Evolutionary conservation across 164 flowering plant species (phyloP), one percentile per base, ranked within the genome.

Genomic region (Malania oleifera): DNA sequence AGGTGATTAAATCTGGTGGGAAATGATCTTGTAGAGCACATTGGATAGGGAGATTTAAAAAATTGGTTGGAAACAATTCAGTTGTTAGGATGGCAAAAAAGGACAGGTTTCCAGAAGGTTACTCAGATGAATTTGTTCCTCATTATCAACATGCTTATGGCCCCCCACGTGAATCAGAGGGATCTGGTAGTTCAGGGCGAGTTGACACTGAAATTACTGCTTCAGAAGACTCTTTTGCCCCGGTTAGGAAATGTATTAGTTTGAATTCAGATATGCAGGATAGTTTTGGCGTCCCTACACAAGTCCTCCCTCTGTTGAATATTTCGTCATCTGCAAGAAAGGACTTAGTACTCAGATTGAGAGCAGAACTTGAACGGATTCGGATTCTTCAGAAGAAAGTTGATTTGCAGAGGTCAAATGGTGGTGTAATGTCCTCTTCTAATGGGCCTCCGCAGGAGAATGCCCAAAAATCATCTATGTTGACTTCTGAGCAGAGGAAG

Each of bases 111-210:
- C 52, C 67, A 17, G 75, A 58, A 23, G 75, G 72, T 22, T 70
- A 61, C 55, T 62, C 67, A 37, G 25, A 62, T 2, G 57, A 60
- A 41, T 57, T 46, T 53, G 59, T 37, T 34, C 57, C 62, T 23
- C 46, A 34, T 46, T 45, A 34, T 28, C 15, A 6, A 4, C 4
- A 25, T 25, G 6, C 28, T 17, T 28, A 50, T 25, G n/a, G 7
- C n/a, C 11, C 3, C n/a, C 34, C 19, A 20, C 75, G 73, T 60
- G 80, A 73, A 61, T 75, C 77, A 0, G 88, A 80, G 61, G 83
- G 80, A 0, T 80, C 80, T 54, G 85, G 75, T 48, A 73, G 83
- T 70, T 80, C 83, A 1, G 88, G 82, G 10, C 60, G 70, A 43
- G 54, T 73, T 24, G 82, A 80, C 41, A 48, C 70, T 1, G 80